phyloP scores from a whole-genome alignment of 1,139 yeast genomes.

The Zygosaccharomyces sapae region DNA sequence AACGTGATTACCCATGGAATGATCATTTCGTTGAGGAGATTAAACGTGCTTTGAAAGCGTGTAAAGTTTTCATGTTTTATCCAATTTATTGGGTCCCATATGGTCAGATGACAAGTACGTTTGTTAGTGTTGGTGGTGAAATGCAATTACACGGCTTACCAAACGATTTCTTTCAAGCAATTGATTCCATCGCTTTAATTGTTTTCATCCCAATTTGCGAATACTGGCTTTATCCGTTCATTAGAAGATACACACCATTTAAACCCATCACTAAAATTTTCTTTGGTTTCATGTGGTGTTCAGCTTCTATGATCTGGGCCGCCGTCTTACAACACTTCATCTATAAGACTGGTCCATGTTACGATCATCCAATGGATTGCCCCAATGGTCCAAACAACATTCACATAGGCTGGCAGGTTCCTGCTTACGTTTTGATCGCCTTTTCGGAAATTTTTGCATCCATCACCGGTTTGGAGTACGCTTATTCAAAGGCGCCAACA shows the following conservation, averaged over 20 bases:
- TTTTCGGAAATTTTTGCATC: conserved; percentile 66
- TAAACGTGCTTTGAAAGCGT: conserved; percentile 53
- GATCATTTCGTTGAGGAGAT: conserved; percentile 61
- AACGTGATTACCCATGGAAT: conserved; percentile 37
- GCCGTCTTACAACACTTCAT: conserved; percentile 75
- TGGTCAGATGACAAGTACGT: conserved; percentile 60
- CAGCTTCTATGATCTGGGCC: conserved; percentile 71
- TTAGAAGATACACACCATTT: conserved; percentile 55
- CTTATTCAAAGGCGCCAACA: conserved; percentile 65
- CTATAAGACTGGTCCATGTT: conserved; percentile 75
- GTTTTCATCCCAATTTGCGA: conserved; percentile 62
- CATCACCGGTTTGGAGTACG: conserved; percentile 65
- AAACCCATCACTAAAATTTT: conserved; percentile 70
- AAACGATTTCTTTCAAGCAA: conserved; percentile 63
- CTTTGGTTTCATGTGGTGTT: conserved; percentile 69
- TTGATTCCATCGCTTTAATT: conserved; percentile 65
- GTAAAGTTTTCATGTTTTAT: conserved; percentile 60
- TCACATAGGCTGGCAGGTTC: conserved; percentile 42
- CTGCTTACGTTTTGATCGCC: conserved; percentile 56
- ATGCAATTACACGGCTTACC: conserved; percentile 67
- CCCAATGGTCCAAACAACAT: conserved; percentile 35
- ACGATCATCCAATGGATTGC: conserved; percentile 50
- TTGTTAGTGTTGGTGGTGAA: conserved; percentile 62
- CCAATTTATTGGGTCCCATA: conserved; percentile 61
- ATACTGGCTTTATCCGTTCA: conserved; percentile 52